Conservation (phyloP, 2,329 filamentous ascomycete species). For the Neonectria punicea region DNA sequence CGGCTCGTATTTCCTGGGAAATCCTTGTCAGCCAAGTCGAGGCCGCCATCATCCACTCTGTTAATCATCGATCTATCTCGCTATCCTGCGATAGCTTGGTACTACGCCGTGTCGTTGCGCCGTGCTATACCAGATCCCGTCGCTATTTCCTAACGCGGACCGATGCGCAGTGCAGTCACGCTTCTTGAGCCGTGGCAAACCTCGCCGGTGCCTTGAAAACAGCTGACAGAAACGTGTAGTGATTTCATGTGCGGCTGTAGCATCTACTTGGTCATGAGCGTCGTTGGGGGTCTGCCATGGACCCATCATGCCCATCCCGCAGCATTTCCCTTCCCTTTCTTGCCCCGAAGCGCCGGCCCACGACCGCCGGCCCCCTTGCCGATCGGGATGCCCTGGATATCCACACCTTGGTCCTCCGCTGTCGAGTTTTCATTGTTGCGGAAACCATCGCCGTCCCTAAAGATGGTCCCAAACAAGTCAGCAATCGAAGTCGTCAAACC, state of each 20-base stretch:
- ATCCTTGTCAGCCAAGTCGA: neutral
- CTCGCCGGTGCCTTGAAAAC: constrained; percentile 1
- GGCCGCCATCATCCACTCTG: constrained; percentile 15
- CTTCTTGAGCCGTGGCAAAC: constrained; percentile 4
- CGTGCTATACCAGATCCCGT: constrained; percentile 12
- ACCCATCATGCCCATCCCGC: constrained; percentile 27
- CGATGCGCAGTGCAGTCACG: constrained; percentile 2
- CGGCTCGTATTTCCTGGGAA: neutral
- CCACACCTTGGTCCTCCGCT: constrained; percentile 45
- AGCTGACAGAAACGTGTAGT: neutral
- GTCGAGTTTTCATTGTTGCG: constrained; percentile 43
- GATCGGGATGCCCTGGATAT: constrained; percentile 38
- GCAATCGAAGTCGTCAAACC: constrained; percentile 78
- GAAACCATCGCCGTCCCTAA: constrained; percentile 83
- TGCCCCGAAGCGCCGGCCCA: constrained; percentile 25
- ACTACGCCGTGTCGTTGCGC: constrained; percentile 2
- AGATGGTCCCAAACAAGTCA: constrained; percentile 75
- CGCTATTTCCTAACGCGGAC: constrained; percentile 2
- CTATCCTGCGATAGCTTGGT: constrained; percentile 17
- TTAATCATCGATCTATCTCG: constrained; percentile 6
- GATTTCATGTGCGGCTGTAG: neutral
- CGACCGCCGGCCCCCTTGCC: constrained; percentile 26
- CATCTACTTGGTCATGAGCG: neutral
- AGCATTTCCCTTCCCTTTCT: constrained; percentile 36
- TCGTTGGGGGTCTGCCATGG: constrained; percentile 4